Evolutionary conservation across 2,329 filamentous ascomycete genomes (phyloP).

Genomic region (Dactylellina parvicollis): DNA sequence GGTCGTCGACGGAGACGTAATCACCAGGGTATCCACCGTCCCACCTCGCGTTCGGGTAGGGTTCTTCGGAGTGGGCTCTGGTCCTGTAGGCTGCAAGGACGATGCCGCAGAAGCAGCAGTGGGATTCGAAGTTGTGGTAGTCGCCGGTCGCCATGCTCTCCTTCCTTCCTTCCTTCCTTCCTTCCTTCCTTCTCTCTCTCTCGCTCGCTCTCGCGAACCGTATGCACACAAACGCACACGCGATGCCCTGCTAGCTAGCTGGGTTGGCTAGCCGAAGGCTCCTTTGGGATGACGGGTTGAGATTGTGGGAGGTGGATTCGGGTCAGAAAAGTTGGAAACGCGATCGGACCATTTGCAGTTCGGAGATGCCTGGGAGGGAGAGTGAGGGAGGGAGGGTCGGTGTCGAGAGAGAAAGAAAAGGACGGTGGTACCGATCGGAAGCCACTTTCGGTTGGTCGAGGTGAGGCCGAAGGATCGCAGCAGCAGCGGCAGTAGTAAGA

Average conservation of each 20-base stretch:
- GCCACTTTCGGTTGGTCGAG: too few species aligned
- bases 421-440: too few species aligned
- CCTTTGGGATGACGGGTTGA: too few species aligned
- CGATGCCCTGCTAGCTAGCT: constrained; percentile 17
- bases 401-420: background rate
- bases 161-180: too few species aligned
- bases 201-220: background rate
- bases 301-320: too few species aligned
- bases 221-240: background rate
- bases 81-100: constrained; percentile 49
- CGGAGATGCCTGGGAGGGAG: background rate
- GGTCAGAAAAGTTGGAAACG: too few species aligned
- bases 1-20: constrained; percentile 45
- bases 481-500: background rate
- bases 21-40: constrained; percentile 51
- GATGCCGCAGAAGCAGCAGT: constrained; percentile 52
- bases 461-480: too few species aligned
- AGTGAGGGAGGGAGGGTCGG: too few species aligned
- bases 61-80: constrained; percentile 39
- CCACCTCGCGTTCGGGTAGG: constrained; percentile 50
- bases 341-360: background rate
- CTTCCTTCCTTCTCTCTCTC: background rate
- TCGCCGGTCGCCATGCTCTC: constrained; percentile 42
- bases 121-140: constrained; percentile 51
- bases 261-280: background rate